Conservation (phyloP, 805 yeast species). For the Kuraishia piskuri region DNA sequence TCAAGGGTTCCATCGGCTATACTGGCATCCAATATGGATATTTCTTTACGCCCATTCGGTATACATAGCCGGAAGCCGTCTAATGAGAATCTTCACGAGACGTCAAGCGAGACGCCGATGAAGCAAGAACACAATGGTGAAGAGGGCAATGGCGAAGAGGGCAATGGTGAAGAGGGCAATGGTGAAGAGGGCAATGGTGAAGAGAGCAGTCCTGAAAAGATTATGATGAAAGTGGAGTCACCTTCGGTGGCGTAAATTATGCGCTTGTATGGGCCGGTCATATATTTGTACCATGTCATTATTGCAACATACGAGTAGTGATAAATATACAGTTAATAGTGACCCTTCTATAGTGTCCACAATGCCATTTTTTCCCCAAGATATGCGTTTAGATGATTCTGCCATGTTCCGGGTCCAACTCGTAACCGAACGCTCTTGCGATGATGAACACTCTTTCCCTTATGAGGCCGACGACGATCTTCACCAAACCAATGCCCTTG, state of each 20-base stretch:
- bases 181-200: slow-evolving; percentile 1
- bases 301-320: no score
- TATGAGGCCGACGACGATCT: slow-evolving; percentile 46
- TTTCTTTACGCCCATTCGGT: background rate
- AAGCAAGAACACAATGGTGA: background rate
- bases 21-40: background rate
- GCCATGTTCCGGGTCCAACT: slow-evolving; percentile 50
- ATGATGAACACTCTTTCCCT: slow-evolving; percentile 38
- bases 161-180: background rate
- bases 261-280: no score
- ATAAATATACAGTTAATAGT: no score
- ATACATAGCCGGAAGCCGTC: background rate
- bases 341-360: no score
- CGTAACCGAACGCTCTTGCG: slow-evolving; percentile 55
- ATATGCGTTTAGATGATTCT: slow-evolving; percentile 17
- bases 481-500: slow-evolving; percentile 59
- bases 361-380: no score
- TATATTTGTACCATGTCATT: no score
- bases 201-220: no score
- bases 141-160: background rate
- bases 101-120: background rate
- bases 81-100: background rate
- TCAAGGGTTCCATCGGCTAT: background rate
- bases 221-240: no score
- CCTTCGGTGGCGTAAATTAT: no score